phyloP scores from a whole-genome alignment of 139 green algal species.

The Micractinium sp. region DNA sequence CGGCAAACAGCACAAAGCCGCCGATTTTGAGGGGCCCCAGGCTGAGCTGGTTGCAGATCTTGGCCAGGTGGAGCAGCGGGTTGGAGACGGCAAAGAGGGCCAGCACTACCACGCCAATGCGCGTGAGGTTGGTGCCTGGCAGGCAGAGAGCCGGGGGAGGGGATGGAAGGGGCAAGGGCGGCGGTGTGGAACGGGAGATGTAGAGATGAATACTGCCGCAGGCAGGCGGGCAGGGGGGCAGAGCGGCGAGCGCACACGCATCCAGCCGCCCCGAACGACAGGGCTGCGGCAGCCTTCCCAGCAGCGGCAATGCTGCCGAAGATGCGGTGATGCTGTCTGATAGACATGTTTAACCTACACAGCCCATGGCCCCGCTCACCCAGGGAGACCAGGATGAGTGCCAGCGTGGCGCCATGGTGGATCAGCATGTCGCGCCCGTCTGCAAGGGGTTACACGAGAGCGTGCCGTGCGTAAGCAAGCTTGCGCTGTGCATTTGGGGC shows the following conservation, averaged over 20 bases:
- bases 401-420: constrained; percentile 41
- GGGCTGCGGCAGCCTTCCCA: neutral
- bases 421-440: constrained; percentile 43
- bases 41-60: constrained; percentile 37
- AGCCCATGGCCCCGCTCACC: neutral
- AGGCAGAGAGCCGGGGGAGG: neutral
- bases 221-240: neutral
- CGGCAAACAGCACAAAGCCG: constrained; percentile 36
- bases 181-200: too few relatives aligned
- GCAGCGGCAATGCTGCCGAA: neutral
- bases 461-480: too few relatives aligned
- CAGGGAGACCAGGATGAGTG: constrained; percentile 34
- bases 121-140: constrained; percentile 24
- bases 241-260: neutral
- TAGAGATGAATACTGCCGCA: too few relatives aligned
- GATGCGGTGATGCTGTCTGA: neutral
- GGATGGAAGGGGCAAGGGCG: neutral
- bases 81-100: constrained; percentile 41
- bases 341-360: too few relatives aligned
- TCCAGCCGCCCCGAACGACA: neutral
- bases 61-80: constrained; percentile 43
- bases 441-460: neutral
- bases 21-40: constrained; percentile 23
- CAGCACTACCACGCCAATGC: constrained; percentile 34
- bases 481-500: too few relatives aligned